Percentiles rank a stretch among this genome's conserved stretches.
Conservation (phyloP, 371 early-diverging fungal species). For the Homolaphlyctis polyrhiza region DNA sequence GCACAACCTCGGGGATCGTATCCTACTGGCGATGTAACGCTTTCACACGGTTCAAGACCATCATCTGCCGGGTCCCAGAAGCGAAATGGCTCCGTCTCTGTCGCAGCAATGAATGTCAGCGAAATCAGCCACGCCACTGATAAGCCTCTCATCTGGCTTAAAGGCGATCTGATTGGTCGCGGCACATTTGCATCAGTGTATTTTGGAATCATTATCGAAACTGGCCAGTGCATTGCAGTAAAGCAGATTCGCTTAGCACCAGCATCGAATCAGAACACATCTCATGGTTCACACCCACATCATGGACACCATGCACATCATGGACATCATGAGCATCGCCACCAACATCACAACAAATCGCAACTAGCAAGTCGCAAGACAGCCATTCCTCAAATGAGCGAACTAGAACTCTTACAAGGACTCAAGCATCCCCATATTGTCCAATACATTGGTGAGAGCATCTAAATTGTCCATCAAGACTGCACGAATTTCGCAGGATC, state of each 20-base stretch:
- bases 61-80: no score
- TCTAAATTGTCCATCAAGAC: slow-evolving; percentile 37
- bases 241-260: slow-evolving; percentile 94
- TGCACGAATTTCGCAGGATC: no score
- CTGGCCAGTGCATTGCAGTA: slow-evolving; percentile 90
- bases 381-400: no score
- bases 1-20: no score
- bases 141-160: slow-evolving; percentile 54
- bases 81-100: no score
- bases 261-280: slow-evolving; percentile 41
- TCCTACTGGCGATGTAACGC: no score
- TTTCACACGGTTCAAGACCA: no score
- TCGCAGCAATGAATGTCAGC: slow-evolving; percentile 2
- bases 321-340: no score
- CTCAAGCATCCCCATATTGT: slow-evolving; percentile 46
- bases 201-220: slow-evolving; percentile 73
- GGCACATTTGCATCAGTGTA: slow-evolving; percentile 96
- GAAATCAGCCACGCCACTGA: not conserved
- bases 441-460: slow-evolving; percentile 36
- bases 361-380: no score
- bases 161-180: slow-evolving; percentile 85
- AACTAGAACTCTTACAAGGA: slow-evolving; percentile 81
- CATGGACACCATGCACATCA: no score
- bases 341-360: no score
- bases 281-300: no score